Evolutionary conservation across 208 protist species (phyloP), one percentile per base, ranked within the genome.

Genomic region (Acanthamoeba triangularis): DNA sequence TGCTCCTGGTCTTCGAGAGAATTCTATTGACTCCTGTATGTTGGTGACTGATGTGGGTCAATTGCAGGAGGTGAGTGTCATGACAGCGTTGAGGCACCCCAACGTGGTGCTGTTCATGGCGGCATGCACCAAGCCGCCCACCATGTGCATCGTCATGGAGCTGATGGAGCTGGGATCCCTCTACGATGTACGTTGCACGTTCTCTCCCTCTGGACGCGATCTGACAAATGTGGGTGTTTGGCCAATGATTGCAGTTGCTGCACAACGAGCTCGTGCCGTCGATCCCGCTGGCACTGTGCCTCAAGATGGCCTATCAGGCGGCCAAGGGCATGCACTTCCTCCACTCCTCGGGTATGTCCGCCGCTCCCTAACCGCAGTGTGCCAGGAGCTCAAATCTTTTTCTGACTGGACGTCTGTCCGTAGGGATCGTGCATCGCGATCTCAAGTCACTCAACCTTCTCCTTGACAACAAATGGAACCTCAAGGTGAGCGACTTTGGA

Each of bases 141-240:
- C 7, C 13, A 37, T 74, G 65, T 74, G 65, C 30, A 74, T 74
- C 65, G 65, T 98, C 33, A 98, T 95, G 35, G 97, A 98, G 65
- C 96, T 94, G 47, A 84, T 98, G 37, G 76, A 93, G 8, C 47
- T 78, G 44, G 97, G 97, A 11, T 94, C 63, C 18, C 78, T 98
- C 52, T 95, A 93, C 54, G 96, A 96, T 35, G n/a, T n/a, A n/a
- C n/a, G n/a, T n/a, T n/a, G n/a, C n/a, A n/a, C n/a, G n/a, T n/a
- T n/a, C n/a, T n/a, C n/a, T n/a, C n/a, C n/a, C n/a, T n/a, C n/a
- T n/a, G n/a, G n/a, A n/a, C n/a, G n/a, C n/a, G n/a, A n/a, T n/a
- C n/a, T n/a, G n/a, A n/a, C n/a, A n/a, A n/a, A n/a, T n/a, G n/a
- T n/a, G n/a, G n/a, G n/a, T n/a, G n/a, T n/a, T n/a, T n/a, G n/a